Evolutionary conservation across 2,329 filamentous ascomycete genomes (phyloP).

Genomic region (Fusarium sulawesiense): DNA sequence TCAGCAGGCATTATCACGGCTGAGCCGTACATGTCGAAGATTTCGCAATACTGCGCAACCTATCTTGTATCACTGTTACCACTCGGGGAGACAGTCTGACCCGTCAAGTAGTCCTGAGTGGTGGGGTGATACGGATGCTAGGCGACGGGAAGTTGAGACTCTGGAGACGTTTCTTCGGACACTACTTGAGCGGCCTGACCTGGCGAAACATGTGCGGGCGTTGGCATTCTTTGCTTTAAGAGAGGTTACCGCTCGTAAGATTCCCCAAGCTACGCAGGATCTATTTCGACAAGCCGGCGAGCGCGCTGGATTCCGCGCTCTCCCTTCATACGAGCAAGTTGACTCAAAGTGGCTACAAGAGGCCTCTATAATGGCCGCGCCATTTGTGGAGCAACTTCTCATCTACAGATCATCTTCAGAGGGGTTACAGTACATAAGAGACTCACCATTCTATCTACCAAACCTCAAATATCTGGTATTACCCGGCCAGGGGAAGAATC

Average conservation of each 20-base stretch:
- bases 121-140: conserved; percentile 21
- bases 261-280: conserved; percentile 35
- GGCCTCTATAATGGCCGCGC: conserved; percentile 45
- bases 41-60: conserved; percentile 41
- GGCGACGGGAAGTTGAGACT: conserved; percentile 33
- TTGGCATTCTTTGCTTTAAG: conserved; percentile 42
- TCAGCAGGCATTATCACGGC: conserved; percentile 43
- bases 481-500: conserved; percentile 40
- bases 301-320: conserved; percentile 42
- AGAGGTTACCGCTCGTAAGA: conserved; percentile 21
- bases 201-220: conserved; percentile 42
- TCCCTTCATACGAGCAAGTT: conserved; percentile 40
- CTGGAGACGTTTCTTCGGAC: conserved; percentile 42
- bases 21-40: conserved; percentile 44
- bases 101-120: conserved; percentile 20
- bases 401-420: conserved; percentile 46
- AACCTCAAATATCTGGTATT: conserved; percentile 46
- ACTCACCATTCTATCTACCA: conserved; percentile 44
- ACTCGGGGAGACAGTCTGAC: conserved; percentile 39
- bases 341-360: conserved; percentile 47
- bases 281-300: conserved; percentile 45
- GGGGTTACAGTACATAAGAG: conserved; percentile 42
- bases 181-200: conserved; percentile 40
- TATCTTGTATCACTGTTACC: conserved; percentile 44
- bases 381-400: conserved; percentile 44